These are phyloP conservation scores for Hebeloma cylindrosporum DNA, from an alignment of 768 basidiomycete genomes.

Conservation along the genomic window DNA sequence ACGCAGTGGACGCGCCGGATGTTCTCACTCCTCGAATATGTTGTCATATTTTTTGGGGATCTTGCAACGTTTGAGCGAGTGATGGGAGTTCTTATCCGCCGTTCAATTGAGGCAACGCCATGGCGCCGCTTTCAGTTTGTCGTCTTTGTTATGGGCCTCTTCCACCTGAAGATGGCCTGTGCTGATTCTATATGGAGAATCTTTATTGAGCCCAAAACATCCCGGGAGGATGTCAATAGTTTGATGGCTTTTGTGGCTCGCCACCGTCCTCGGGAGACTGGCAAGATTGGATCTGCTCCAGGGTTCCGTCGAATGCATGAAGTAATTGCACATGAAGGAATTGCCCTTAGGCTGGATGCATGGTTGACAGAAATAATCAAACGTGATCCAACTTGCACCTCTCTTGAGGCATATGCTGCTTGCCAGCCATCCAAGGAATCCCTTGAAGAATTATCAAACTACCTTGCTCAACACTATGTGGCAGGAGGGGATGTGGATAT, in stretches of 20 bases:
- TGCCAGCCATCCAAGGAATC: constrained; percentile 28
- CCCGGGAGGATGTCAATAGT: constrained; percentile 18
- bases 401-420: constrained; percentile 30
- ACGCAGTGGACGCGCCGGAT: too few relatives aligned
- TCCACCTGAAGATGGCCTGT: constrained; percentile 36
- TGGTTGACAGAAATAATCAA: constrained; percentile 28
- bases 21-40: constrained; percentile 12
- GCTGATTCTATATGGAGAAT: constrained; percentile 31
- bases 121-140: constrained; percentile 31
- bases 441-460: constrained; percentile 24
- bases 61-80: constrained; percentile 26
- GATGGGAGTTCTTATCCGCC: constrained; percentile 21
- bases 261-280: constrained; percentile 31
- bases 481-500: too few relatives aligned
- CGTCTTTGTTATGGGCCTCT: constrained; percentile 33
- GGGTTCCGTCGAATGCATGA: constrained; percentile 38
- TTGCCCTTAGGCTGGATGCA: constrained; percentile 25
- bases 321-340: constrained; percentile 30
- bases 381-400: not conserved
- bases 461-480: constrained; percentile 22
- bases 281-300: constrained; percentile 31
- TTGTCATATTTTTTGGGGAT: constrained; percentile 29
- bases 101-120: constrained; percentile 27
- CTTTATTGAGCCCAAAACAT: constrained; percentile 18
- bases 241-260: constrained; percentile 24